A percentile compares a stretch with the other conserved stretches of the same genome.
These are phyloP conservation scores for Durotheca rogersii DNA, from an alignment of 495 filamentous ascomycete species.

Conservation along the genomic window DNA sequence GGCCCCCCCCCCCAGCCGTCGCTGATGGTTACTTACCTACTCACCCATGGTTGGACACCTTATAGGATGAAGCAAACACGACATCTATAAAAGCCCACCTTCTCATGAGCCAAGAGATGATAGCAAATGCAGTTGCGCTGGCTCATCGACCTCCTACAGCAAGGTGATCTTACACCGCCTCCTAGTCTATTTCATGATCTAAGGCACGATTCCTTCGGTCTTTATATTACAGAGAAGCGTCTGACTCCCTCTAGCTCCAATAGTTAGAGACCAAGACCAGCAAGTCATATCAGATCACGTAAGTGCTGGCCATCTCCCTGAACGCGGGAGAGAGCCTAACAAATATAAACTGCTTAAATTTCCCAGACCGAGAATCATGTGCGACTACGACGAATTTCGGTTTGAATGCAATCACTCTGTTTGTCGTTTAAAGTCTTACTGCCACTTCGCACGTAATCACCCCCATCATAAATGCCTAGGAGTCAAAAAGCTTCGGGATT, in stretches of 20 bases:
- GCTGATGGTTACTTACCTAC: neutral
- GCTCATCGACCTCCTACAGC: neutral
- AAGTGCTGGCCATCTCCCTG: neutral
- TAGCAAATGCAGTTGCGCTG: neutral
- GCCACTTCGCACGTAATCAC: slow-evolving; percentile 69
- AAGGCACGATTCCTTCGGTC: slow-evolving; percentile 9
- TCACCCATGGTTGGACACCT: slow-evolving; percentile 11
- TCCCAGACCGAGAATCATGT: slow-evolving; percentile 50
- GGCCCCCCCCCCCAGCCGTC: slow-evolving; percentile 1
- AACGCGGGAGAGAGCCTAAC: neutral
- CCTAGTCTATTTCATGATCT: neutral
- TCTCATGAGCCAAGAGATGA: slow-evolving; percentile 3
- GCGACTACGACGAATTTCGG: slow-evolving; percentile 64
- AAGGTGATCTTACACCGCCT: neutral
- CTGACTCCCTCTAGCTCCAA: slow-evolving; percentile 7
- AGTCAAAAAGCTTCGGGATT: slow-evolving; percentile 58
- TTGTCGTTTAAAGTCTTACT: slow-evolving; percentile 60
- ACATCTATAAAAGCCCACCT: slow-evolving; percentile 8
- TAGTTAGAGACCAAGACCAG: neutral
- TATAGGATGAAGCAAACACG: slow-evolving; percentile 20
- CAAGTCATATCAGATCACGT: neutral
- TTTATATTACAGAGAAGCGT: neutral
- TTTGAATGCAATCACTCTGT: slow-evolving; percentile 60
- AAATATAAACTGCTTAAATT: neutral
- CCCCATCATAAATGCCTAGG: slow-evolving; percentile 62